A percentile compares a stretch with the other conserved stretches of the same genome.
Conservation (phyloP, 306 rosid genomes). For the Cucurbita moschata region DNA sequence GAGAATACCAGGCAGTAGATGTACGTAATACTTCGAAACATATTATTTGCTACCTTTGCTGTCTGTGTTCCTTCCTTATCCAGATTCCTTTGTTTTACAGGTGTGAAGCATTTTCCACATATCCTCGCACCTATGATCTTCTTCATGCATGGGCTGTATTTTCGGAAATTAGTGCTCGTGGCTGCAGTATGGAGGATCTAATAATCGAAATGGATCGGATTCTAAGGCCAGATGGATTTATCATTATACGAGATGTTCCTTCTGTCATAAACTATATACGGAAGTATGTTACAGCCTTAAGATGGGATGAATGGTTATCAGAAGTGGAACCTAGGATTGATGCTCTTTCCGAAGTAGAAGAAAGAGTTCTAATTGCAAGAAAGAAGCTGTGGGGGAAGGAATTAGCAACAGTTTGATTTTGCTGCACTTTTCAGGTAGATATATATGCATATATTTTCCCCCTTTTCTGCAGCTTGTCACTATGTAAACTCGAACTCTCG, state of each 20-base stretch:
- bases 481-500: not conserved
- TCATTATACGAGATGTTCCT: conserved; percentile 44
- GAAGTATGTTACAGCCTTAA: conserved; percentile 30
- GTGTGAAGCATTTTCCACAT: conserved; percentile 61
- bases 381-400: conserved; percentile 31
- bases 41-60: not conserved
- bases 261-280: conserved; percentile 27
- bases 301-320: conserved; percentile 53
- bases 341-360: conserved; percentile 34
- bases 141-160: conserved; percentile 51
- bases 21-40: not conserved
- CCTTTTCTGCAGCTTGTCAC: not conserved
- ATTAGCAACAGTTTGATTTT: conserved; percentile 10
- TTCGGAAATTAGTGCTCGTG: conserved; percentile 31
- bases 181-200: conserved; percentile 40
- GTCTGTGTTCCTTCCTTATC: not conserved
- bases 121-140: conserved; percentile 55
- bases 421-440: conserved; percentile 8
- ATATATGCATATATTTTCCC: not conserved
- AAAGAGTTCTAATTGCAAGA: conserved; percentile 44
- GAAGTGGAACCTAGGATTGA: conserved; percentile 40
- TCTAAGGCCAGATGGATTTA: conserved; percentile 43
- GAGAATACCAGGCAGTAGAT: not conserved
- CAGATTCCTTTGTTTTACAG: conserved; percentile 9
- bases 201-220: conserved; percentile 53